Conservation (phyloP, 768 basidiomycete genomes). For the Wakefieldia striispora region DNA sequence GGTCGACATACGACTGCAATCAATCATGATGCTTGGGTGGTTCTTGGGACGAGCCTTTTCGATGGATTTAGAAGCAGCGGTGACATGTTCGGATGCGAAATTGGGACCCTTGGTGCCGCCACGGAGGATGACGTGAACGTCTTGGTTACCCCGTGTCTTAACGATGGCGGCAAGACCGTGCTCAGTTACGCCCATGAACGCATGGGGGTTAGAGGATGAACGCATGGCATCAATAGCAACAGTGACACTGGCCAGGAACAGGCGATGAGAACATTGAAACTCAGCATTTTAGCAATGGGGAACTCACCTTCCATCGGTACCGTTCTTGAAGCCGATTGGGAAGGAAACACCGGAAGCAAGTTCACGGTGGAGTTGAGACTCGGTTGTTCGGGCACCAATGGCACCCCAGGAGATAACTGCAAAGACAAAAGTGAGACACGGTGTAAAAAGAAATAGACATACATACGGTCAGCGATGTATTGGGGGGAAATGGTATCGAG, state of each 20-base stretch:
- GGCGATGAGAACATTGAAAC: constrained; percentile 2
- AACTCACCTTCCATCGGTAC: constrained; percentile 83
- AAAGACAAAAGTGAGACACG: not conserved
- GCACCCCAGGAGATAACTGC: constrained; percentile 87
- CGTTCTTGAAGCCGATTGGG: constrained; percentile 99
- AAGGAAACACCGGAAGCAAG: constrained; percentile 95
- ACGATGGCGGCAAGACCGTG: constrained; percentile 94
- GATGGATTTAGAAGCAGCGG: constrained; percentile 58
- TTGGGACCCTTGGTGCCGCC: constrained; percentile 93
- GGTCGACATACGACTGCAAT: constrained; percentile 67
- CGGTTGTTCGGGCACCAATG: constrained; percentile 96
- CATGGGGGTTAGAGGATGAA: constrained; percentile 86
- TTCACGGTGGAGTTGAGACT: constrained; percentile 95
- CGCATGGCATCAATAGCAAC: constrained; percentile 98
- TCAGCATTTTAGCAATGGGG: not conserved
- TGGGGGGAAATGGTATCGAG: constrained; percentile 86
- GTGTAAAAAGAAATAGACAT: not conserved
- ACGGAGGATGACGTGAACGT: constrained; percentile 95
- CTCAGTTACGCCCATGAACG: constrained; percentile 92
- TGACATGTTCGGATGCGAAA: constrained; percentile 71
- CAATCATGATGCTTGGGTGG: constrained; percentile 80
- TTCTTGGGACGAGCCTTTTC: constrained; percentile 54
- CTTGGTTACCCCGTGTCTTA: constrained; percentile 78
- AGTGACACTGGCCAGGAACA: constrained; percentile 46
- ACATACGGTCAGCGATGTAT: constrained; percentile 72